A percentile compares a stretch with the other conserved stretches of the same genome.
phyloP scores from a whole-genome alignment of 768 basidiomycete species.

The Mycena metata region DNA sequence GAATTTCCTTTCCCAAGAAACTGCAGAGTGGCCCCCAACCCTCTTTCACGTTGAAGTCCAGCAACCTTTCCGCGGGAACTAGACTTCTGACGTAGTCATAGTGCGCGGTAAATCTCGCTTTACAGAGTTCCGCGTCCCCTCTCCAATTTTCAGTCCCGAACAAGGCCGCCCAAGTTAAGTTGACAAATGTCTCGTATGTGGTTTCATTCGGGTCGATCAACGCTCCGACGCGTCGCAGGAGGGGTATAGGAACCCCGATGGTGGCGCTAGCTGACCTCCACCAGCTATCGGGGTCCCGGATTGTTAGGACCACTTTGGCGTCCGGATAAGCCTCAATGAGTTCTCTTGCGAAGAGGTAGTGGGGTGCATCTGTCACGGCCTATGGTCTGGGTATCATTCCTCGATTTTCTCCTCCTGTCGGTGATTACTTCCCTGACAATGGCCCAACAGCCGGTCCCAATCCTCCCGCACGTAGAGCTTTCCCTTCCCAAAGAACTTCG shows the following conservation, averaged over 20 bases:
- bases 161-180: background rate
- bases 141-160: background rate
- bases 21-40: constrained; percentile 10
- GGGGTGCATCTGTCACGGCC: constrained; percentile 1
- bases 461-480: constrained; percentile 5
- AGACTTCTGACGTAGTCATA: background rate
- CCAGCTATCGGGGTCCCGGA: background rate
- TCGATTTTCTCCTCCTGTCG: background rate
- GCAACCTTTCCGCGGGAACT: constrained; percentile 12
- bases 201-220: no score
- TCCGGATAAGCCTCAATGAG: background rate
- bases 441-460: background rate
- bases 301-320: background rate
- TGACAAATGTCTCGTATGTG: no score
- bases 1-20: background rate
- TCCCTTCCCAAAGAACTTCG: background rate
- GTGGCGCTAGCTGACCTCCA: background rate
- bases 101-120: background rate
- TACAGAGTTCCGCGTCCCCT: background rate
- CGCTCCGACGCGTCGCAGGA: background rate
- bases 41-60: constrained; percentile 5
- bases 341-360: background rate
- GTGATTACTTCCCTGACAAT: background rate
- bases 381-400: background rate
- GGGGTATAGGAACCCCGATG: no score